Base-by-base conservation (phyloP, 2,329 filamentous ascomycete species). In the Pseudogymnoascus sp. region DNA sequence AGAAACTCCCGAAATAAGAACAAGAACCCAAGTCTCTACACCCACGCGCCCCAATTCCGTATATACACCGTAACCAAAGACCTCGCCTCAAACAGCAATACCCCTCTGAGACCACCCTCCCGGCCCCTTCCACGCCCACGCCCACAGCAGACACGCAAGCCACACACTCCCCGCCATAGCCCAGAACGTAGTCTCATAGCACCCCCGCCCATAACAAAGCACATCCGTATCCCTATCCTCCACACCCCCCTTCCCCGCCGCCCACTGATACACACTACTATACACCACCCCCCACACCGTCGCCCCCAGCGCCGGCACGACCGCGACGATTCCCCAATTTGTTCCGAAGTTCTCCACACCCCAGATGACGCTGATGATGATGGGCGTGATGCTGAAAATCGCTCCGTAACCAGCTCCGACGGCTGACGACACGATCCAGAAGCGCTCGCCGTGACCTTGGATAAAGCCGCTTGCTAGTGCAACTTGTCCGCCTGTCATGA, bases 331-430 rank as follows among this genome's bases (percentile, higher is more conserved):
- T 8, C 95, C 95, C 87, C 93, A 99, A 71, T 99, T 97, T 0
- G 95, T 99, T 64, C 91, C 95, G 73, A 99, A 97, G 74, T 97
- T 99, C 78, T 97, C 93, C 0, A 96, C 92, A 25, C 95, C 95
- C 95, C 95, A 99, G 53, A 99, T 93, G 8, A 97, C 92, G n/a
- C 88, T 91, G 69, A 97, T 89, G 63, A 97, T 90, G 67, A 97
- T 93, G 1, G 95, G 95, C 0, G 90, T 89, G 5, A 97, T 82
- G 59, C 86, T 89, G 78, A 97, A 99, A 21, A 93, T 85, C 34
- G 93, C 93, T 50, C 95, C 95, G 73, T 99, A 97, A 50, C 95
- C 95, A 1, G 92, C 88, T 5, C 95, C 95, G 5, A 99, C 86
- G 1, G 93, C 82, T 0, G 89, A 85, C 0, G 91, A 96, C 7